Base-by-base conservation (phyloP, 768 basidiomycete genomes). In the Ephemerocybe angulata region DNA sequence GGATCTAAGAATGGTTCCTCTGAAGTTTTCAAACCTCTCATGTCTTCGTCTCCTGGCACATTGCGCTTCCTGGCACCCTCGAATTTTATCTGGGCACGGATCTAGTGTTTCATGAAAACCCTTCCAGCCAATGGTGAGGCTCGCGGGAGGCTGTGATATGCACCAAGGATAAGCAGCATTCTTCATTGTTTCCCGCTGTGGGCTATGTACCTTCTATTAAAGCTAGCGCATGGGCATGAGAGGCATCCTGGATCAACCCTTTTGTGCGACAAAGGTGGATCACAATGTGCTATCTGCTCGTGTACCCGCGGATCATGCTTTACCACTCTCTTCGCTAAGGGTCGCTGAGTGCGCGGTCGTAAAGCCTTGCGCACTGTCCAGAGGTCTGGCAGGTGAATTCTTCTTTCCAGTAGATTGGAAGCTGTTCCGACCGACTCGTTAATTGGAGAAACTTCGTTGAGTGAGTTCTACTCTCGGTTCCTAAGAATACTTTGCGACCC, bases 381-480 rank as follows among this genome's bases (percentile, higher is more conserved):
- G 25, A 8, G 28, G 21, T 24, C 19, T 19, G 30, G 27, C 48
- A 24, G 21, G n/a, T n/a, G 7, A 30, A 19, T n/a, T 33, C 48
- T 50, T 50, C 48, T 35, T 31, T n/a, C 17, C 19, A 35, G 48
- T 35, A n/a, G 31, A 31, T 50, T 33, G 21, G 48, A 50, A 33
- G 48, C 30, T 35, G n/a, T 50, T 22, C 13, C 31, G 30, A 31
- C 24, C 19, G 30, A 50, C 43, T 19, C 27, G 21, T 30, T 30
- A 35, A 31, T 50, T 21, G 48, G 19, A 7, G 21, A 19, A 19
- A 35, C 27, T 50, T 50, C 30, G 30, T 25, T 42, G n/a, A 21
- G 19, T 19, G 30, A 8, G 15, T 50, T 50, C 48, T 35, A 50
- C 48, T 50, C 31, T 50, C 48, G 48, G 48, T 35, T 50, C 48